phyloP scores from a whole-genome alignment of 176 grass and related monocot species.

The Zoysia pacifica region DNA sequence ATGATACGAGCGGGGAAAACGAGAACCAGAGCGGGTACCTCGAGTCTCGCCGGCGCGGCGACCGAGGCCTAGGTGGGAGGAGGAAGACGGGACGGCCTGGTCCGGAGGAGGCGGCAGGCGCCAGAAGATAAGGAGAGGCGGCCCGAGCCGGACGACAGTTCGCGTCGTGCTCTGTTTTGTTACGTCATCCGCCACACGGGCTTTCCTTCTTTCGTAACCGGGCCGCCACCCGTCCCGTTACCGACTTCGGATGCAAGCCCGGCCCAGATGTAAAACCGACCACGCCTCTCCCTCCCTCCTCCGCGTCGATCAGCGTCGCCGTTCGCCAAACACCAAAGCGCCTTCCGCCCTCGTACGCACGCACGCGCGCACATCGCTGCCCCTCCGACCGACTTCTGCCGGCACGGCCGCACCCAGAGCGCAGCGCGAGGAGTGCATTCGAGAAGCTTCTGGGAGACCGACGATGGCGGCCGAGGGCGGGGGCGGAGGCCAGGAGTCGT shows the following conservation, averaged over 20 bases:
- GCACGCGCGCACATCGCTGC: not conserved
- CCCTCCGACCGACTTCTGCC: not conserved
- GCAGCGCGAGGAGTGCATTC: not conserved
- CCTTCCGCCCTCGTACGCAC: not conserved
- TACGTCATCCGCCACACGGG: conserved; percentile 13
- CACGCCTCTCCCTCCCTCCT: not conserved
- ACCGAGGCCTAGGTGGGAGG: not conserved
- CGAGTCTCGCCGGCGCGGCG: not conserved
- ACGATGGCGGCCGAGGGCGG: conserved; percentile 42
- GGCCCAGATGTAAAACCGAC: not conserved
- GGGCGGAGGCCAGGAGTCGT: conserved; percentile 45
- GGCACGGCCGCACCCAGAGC: not conserved
- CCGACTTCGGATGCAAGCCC: not conserved
- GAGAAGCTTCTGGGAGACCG: conserved; percentile 25
- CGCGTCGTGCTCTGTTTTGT: not conserved
- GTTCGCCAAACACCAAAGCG: not conserved
- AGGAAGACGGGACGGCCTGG: not conserved
- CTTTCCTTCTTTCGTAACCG: not conserved
- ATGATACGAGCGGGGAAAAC: not conserved
- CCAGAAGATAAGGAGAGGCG: conserved; percentile 41
- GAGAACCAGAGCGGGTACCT: not conserved
- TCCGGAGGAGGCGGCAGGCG: not conserved
- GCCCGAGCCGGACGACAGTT: not conserved
- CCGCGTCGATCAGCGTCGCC: not conserved
- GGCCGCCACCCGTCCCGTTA: not conserved